Percentiles rank a stretch among this genome's conserved stretches.
These are phyloP conservation scores for Geotrichum candidum DNA, from an alignment of 1,139 yeast genomes.

Conservation along the genomic window DNA sequence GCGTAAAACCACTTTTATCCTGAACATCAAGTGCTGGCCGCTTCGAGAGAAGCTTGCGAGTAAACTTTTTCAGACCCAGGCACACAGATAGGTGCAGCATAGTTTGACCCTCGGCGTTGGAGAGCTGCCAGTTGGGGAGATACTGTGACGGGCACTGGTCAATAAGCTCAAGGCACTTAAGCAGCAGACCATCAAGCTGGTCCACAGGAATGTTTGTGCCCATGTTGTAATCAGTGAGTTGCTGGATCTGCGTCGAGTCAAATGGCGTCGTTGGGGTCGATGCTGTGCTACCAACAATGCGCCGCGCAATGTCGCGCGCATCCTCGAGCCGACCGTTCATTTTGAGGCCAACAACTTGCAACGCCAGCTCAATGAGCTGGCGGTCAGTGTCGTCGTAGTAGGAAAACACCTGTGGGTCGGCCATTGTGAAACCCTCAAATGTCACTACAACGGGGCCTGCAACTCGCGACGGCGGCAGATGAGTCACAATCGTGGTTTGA, in stretches of 20 bases:
- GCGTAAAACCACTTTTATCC: slow-evolving; percentile 72
- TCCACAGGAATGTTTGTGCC: slow-evolving; percentile 35
- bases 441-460: slow-evolving; percentile 88
- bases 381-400: slow-evolving; percentile 87
- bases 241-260: slow-evolving; percentile 9
- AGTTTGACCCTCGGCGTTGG: slow-evolving; percentile 73
- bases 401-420: slow-evolving; percentile 58
- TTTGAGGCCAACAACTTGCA: slow-evolving; percentile 85
- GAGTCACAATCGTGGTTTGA: slow-evolving; percentile 80
- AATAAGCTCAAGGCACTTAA: slow-evolving; percentile 59
- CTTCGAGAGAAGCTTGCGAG: slow-evolving; percentile 55
- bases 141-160: slow-evolving; percentile 51
- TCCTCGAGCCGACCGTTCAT: slow-evolving; percentile 90
- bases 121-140: slow-evolving; percentile 66
- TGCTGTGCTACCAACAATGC: slow-evolving; percentile 47
- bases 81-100: slow-evolving; percentile 72
- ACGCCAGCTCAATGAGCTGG: slow-evolving; percentile 79
- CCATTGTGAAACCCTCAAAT: slow-evolving; percentile 42
- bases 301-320: slow-evolving; percentile 78
- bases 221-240: not conserved
- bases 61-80: slow-evolving; percentile 56
- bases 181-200: slow-evolving; percentile 54
- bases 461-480: slow-evolving; percentile 76
- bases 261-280: not conserved
- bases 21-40: slow-evolving; percentile 67